Conservation (phyloP, 2,329 filamentous ascomycete species). For the Penicillium italicum region DNA sequence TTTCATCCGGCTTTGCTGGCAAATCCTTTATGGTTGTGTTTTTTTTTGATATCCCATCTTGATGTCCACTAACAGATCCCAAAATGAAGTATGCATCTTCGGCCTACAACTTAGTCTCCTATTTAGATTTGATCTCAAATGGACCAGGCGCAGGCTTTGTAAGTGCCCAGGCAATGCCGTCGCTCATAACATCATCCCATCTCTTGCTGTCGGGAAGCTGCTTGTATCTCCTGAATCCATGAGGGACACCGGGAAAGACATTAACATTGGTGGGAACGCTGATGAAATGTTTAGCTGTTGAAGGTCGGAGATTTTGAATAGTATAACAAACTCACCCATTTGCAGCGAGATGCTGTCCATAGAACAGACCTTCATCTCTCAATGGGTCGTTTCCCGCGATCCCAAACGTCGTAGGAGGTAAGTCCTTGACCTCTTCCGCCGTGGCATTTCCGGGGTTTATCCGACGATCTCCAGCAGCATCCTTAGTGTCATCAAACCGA, state of each 20-base stretch:
- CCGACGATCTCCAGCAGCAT: slow-evolving; percentile 30
- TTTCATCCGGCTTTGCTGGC: not conserved
- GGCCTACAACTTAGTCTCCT: not conserved
- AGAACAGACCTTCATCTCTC: slow-evolving; percentile 51
- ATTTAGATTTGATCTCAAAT: slow-evolving; percentile 24
- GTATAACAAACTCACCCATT: slow-evolving; percentile 38
- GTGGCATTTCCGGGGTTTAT: slow-evolving; percentile 42
- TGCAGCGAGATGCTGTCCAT: slow-evolving; percentile 43
- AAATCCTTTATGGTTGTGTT: too few relatives aligned
- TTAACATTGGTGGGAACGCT: slow-evolving; percentile 50
- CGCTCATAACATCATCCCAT: slow-evolving; percentile 31
- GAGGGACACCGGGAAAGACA: slow-evolving; percentile 53
- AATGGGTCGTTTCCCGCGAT: slow-evolving; percentile 49
- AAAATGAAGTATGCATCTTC: not conserved
- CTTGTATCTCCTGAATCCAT: slow-evolving; percentile 45
- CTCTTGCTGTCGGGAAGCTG: slow-evolving; percentile 24
- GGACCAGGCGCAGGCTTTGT: slow-evolving; percentile 16
- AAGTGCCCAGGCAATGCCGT: slow-evolving; percentile 31
- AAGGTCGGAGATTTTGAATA: too few relatives aligned
- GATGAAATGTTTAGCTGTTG: not conserved
- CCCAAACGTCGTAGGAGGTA: slow-evolving; percentile 47
- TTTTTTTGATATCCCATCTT: not conserved
- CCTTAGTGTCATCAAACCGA: slow-evolving; percentile 22
- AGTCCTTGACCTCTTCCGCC: slow-evolving; percentile 33
- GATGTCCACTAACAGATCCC: not conserved